Evolutionary conservation across 2,329 filamentous ascomycete species (phyloP), one percentile per base, ranked within the genome.

Genomic region (Diaporthe nobilis): DNA sequence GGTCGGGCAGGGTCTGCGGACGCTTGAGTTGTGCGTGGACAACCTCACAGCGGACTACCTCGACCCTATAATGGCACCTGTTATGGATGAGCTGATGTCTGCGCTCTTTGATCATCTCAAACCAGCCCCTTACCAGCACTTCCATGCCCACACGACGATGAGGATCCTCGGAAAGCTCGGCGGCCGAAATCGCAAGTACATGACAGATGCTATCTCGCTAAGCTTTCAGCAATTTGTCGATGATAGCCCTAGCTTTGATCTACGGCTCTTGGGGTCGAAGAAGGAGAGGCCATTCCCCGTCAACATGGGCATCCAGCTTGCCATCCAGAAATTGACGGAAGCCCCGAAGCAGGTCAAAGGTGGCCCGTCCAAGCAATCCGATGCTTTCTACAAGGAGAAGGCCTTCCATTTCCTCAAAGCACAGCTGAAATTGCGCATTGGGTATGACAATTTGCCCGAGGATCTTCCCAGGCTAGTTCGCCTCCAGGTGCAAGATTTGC

Each of bases 41-140:
- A 99, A 99, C 80, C 89, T 99, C 0, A 99, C 97, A 0, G 96
- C 97, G 0, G 97, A 99, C 81, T 99, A 99, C 81, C 87, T 99
- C 20, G 97, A 99, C 80, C 97, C 97, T 0, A 98, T 99, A 80
- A 99, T 99, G 96, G 95, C 96, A 2, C 97, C 97, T 0, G 97
- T 98, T 37, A 98, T 99, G 84, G 96, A 99, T 80, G 97, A 99
- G 82, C 88, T 99, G 60, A 99, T 99, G 97, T 97, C 95, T 63
- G 96, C 96, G 1, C 88, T 99, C 1, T 99, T 98, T 89, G 96
- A 98, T 78, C 97, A 99, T 83, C 89, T 99, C 57, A 94, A 94
- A 80, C 97, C 97, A 10, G 93, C 96, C 77, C 97, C 97, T 0
- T 98, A 99, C 84, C 98, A 94, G 80, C 97, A 99, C 83, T 98